A percentile compares a stretch with the other conserved stretches of the same genome.
phyloP scores from a whole-genome alignment of 768 basidiomycete genomes.

The Lentinula sp. region DNA sequence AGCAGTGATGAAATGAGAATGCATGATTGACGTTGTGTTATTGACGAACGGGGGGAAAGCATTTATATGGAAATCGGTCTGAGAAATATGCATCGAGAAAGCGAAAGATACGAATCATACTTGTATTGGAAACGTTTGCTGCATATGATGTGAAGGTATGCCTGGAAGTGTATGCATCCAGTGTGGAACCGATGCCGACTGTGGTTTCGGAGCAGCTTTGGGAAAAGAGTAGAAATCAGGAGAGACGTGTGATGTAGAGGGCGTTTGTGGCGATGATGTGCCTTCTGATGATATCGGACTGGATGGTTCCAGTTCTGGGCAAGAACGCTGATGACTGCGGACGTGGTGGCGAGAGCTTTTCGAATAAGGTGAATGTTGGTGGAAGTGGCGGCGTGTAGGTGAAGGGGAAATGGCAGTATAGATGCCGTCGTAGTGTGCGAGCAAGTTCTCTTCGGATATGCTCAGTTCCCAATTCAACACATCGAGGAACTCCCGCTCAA shows the following conservation, averaged over 20 bases:
- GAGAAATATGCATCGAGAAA: background rate
- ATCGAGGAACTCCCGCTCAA: slow-evolving; percentile 77
- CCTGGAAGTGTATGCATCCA: background rate
- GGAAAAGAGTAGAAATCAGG: background rate
- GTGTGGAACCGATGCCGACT: background rate
- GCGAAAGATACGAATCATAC: background rate
- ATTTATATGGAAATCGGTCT: too few relatives aligned
- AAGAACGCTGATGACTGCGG: slow-evolving; percentile 1
- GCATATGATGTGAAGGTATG: slow-evolving; percentile 5
- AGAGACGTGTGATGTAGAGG: background rate
- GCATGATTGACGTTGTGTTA: background rate
- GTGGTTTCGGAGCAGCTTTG: background rate
- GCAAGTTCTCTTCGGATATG: slow-evolving; percentile 57
- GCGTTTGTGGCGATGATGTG: slow-evolving; percentile 4
- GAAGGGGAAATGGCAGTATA: slow-evolving; percentile 5
- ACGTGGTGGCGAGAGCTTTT: background rate
- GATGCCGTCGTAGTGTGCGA: slow-evolving; percentile 40
- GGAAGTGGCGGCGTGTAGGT: slow-evolving; percentile 5
- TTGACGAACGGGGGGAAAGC: background rate
- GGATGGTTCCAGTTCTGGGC: slow-evolving; percentile 3
- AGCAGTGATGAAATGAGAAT: background rate
- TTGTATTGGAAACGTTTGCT: slow-evolving; percentile 12
- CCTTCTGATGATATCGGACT: slow-evolving; percentile 4
- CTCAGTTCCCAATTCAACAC: slow-evolving; percentile 73
- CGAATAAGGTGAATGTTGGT: background rate